Base-by-base conservation (phyloP, 108 stramenopile genomes). In the Aurantiochytrium sp. region DNA sequence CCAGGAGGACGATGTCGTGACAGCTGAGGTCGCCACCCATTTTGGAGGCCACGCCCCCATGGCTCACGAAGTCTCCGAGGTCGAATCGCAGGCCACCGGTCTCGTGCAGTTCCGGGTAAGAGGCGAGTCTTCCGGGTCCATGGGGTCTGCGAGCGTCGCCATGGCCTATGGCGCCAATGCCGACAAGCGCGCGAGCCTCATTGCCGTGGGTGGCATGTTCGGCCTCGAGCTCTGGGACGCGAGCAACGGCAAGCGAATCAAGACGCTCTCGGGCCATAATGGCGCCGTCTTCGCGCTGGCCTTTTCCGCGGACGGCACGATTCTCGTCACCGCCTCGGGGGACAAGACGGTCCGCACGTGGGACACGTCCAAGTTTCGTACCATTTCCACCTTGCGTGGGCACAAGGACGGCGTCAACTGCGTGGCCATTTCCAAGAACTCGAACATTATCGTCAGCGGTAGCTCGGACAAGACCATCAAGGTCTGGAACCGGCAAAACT, bases 141-240 rank as follows among this genome's bases (percentile, higher is more conserved):
- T 65, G 34, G 59, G 59, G 1, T 65, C 59, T 12, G 59, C 32
- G 27, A 34, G 32, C 32, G 24, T 65, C 22, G 59, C 32, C 32
- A 30, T 34, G 22, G 24, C 15, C 10, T 65, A 65, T 34, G 59
- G 59, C 59, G 34, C 27, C 15, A 30, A 4, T 10, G 34, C 59
- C 19, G 59, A 65, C 34, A 34, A 2, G 6, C 27, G 59, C 8
- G 59, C 22, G 15, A 65, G 19, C 3, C 59, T 65, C 8, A 30
- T 65, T 65, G 59, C 59, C 24, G 59, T 65, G 19, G 59, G 59
- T 65, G 59, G 59, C 59, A 65, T 65, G 59, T 65, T 27, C 59
- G 59, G 59, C 59, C 59, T 65, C 27, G 59, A 65, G 34, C 59
- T 65, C 34, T 65, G 59, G 59, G 59, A 65, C 34, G 59, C 59